phyloP scores from a whole-genome alignment of 2,329 filamentous ascomycete species.

The Fusarium caatingaense region DNA sequence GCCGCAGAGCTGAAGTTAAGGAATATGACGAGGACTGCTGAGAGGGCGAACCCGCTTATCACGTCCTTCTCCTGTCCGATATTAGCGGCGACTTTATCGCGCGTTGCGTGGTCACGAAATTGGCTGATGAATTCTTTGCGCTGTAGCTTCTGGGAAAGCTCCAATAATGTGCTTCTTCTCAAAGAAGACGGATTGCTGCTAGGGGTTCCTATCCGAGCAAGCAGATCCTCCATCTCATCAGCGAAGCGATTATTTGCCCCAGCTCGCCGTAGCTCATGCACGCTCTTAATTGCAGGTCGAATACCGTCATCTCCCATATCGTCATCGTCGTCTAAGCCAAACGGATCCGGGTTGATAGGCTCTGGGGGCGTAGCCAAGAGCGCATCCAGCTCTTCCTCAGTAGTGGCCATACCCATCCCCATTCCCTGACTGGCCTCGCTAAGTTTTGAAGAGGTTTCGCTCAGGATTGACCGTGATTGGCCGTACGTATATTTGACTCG shows the following conservation, averaged over 20 bases:
- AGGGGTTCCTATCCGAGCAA: constrained; percentile 69
- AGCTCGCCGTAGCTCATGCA: constrained; percentile 74
- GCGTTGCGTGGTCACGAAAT: constrained; percentile 80
- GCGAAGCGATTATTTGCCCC: constrained; percentile 74
- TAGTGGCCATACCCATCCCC: constrained; percentile 34
- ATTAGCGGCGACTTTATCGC: constrained; percentile 73
- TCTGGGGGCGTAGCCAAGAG: constrained; percentile 40
- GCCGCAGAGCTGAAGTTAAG: constrained; percentile 69
- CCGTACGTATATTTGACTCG: constrained; percentile 53
- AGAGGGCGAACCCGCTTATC: constrained; percentile 71
- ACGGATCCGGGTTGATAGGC: constrained; percentile 42
- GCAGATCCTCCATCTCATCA: constrained; percentile 73
- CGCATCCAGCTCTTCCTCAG: constrained; percentile 41
- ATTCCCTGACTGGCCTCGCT: constrained; percentile 37
- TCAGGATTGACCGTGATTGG: constrained; percentile 48
- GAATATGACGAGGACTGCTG: constrained; percentile 72
- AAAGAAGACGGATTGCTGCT: constrained; percentile 60
- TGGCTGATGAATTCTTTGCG: constrained; percentile 73
- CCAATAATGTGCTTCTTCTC: constrained; percentile 68
- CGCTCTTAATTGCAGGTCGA: constrained; percentile 67
- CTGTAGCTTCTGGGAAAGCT: constrained; percentile 69
- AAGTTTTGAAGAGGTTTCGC: constrained; percentile 45
- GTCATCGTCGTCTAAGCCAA: constrained; percentile 46
- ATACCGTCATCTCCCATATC: constrained; percentile 54
- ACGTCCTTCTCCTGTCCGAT: constrained; percentile 70